phyloP scores from a whole-genome alignment of 768 basidiomycete species.

The Tylopilus vinaceipallidus region DNA sequence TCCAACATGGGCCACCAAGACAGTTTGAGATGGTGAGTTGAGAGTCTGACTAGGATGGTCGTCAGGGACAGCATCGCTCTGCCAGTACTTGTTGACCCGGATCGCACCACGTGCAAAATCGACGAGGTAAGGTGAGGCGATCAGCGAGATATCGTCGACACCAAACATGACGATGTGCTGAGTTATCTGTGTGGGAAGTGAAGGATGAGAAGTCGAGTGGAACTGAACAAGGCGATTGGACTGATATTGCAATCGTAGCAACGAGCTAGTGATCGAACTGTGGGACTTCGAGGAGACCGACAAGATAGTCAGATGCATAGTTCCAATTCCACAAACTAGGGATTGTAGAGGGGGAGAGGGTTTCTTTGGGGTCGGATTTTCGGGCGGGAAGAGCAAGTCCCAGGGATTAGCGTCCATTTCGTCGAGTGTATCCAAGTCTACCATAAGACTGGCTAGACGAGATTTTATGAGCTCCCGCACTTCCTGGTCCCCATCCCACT shows the following conservation, averaged over 20 bases:
- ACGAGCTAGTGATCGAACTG: slow-evolving; percentile 24
- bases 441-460: slow-evolving; percentile 33
- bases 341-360: slow-evolving; percentile 10
- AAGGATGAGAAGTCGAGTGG: slow-evolving; percentile 13
- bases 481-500: slow-evolving; percentile 26
- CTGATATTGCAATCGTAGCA: slow-evolving; percentile 26
- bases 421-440: slow-evolving; percentile 45
- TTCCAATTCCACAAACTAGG: slow-evolving; percentile 17
- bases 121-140: slow-evolving; percentile 57
- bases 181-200: slow-evolving; percentile 11
- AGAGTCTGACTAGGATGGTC: neutral
- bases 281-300: slow-evolving; percentile 21
- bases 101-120: slow-evolving; percentile 55
- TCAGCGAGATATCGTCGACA: slow-evolving; percentile 41
- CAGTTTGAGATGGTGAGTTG: slow-evolving; percentile 23
- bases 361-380: slow-evolving; percentile 4
- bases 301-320: slow-evolving; percentile 18
- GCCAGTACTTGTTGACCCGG: slow-evolving; percentile 45
- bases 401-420: slow-evolving; percentile 20
- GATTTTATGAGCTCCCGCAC: slow-evolving; percentile 38
- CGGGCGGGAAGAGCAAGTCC: slow-evolving; percentile 23
- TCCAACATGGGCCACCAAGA: slow-evolving; percentile 42
- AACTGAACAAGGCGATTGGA: slow-evolving; percentile 4
- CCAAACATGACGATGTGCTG: slow-evolving; percentile 33
- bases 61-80: neutral